These are phyloP conservation scores for Cunninghamia lanceolata DNA, from an alignment of 75 land plant species.

Conservation along the genomic window DNA sequence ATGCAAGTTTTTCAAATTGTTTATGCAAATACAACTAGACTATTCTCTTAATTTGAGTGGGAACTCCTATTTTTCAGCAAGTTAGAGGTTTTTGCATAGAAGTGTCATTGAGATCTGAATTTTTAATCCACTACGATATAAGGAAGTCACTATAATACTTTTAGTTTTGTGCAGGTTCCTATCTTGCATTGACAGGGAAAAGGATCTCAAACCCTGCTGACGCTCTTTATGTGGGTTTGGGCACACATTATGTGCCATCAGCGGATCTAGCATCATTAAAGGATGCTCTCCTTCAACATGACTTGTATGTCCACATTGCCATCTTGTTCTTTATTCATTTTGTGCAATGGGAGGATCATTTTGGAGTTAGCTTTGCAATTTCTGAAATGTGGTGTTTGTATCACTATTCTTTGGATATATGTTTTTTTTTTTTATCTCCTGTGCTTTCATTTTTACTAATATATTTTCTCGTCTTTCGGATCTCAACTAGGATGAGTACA, in stretches of 20 bases:
- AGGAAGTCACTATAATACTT: not conserved
- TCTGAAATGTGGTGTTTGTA: not conserved
- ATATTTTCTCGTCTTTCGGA: not conserved
- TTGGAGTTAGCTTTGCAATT: not conserved
- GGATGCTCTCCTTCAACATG: slow-evolving; percentile 53
- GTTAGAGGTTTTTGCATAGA: not conserved
- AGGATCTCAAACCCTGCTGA: slow-evolving; percentile 82
- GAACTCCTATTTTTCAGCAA: not conserved
- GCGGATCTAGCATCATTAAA: slow-evolving; percentile 62
- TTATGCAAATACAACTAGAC: not conserved
- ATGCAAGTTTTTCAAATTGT: not conserved
- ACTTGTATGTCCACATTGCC: slow-evolving; percentile 52
- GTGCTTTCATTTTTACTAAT: not conserved
- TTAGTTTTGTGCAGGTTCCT: slow-evolving; percentile 58
- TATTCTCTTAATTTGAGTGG: not conserved
- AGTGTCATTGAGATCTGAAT: not conserved
- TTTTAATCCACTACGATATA: not conserved
- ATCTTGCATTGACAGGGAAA: slow-evolving; percentile 88
- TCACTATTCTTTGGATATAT: not conserved
- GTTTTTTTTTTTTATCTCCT: not conserved
- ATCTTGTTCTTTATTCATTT: not conserved
- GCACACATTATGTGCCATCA: slow-evolving; percentile 87
- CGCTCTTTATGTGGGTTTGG: slow-evolving; percentile 87
- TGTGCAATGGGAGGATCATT: not conserved
- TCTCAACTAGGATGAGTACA: not conserved